These are phyloP conservation scores for Aspergillus pseudoterreus DNA, from an alignment of 2,329 filamentous ascomycete genomes.

Conservation along the genomic window DNA sequence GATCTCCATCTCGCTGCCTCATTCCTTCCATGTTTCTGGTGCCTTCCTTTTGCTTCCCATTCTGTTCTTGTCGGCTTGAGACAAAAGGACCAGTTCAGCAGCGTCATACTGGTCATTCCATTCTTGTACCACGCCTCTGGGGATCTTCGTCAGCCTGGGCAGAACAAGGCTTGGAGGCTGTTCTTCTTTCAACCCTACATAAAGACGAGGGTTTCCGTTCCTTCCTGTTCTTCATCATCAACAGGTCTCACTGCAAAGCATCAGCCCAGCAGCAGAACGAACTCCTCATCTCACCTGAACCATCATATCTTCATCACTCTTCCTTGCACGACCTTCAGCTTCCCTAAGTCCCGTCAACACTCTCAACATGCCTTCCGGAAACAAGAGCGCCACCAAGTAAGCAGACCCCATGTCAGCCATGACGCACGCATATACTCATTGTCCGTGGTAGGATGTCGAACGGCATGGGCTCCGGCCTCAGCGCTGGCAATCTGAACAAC, in stretches of 20 bases:
- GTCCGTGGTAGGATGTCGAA: constrained; percentile 16
- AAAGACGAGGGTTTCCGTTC: constrained; percentile 2
- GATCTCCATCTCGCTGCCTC: constrained; percentile 18
- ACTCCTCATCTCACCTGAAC: background rate
- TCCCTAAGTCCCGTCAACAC: background rate
- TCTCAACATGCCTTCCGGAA: constrained; percentile 14
- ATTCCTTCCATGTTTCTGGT: constrained; percentile 5
- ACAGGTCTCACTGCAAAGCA: background rate
- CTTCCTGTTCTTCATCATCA: constrained; percentile 2
- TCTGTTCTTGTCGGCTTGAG: constrained; percentile 7
- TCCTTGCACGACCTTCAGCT: background rate
- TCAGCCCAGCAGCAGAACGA: background rate
- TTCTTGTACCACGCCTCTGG: constrained; percentile 11
- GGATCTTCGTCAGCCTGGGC: constrained; percentile 4
- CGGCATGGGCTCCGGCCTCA: constrained; percentile 22
- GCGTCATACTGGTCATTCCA: constrained; percentile 4
- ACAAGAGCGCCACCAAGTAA: constrained; percentile 15
- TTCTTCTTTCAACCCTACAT: constrained; percentile 9
- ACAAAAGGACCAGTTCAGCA: background rate
- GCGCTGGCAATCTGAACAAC: constrained; percentile 24
- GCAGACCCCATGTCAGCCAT: background rate
- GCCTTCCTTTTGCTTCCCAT: constrained; percentile 2
- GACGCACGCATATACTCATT: background rate
- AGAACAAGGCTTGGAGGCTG: background rate
- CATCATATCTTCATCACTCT: background rate